These are phyloP conservation scores for Diaporthe velutina DNA, from an alignment of 2,329 filamentous ascomycete species.

Conservation along the genomic window DNA sequence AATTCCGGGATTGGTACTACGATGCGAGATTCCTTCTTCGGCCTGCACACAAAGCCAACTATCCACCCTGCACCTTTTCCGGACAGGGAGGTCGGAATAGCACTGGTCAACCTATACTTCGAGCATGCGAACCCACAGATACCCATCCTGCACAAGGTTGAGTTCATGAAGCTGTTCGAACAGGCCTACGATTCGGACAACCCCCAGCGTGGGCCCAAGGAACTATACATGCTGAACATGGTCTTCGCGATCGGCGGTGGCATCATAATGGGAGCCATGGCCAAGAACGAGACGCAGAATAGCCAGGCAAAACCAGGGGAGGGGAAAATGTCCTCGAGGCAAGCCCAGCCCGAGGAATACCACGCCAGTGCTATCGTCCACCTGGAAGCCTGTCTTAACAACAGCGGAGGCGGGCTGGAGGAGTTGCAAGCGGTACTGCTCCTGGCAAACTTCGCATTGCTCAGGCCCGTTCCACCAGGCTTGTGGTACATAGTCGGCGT, in stretches of 20 bases:
- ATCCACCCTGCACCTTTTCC: constrained; percentile 91
- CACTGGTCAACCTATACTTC: constrained; percentile 88
- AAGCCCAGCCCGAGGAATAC: constrained; percentile 91
- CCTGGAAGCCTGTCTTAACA: constrained; percentile 86
- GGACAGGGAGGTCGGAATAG: constrained; percentile 77
- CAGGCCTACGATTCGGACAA: constrained; percentile 80
- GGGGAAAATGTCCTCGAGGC: constrained; percentile 52
- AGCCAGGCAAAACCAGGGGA: constrained; percentile 41
- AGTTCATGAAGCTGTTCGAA: constrained; percentile 92
- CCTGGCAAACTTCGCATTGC: constrained; percentile 89
- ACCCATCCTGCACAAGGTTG: constrained; percentile 87
- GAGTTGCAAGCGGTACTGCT: constrained; percentile 94
- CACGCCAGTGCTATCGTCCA: constrained; percentile 95
- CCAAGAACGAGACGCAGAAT: constrained; percentile 38
- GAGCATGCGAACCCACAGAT: constrained; percentile 97
- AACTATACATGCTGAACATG: constrained; percentile 96
- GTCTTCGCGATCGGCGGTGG: constrained; percentile 96
- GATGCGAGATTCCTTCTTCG: constrained; percentile 97
- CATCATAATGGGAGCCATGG: constrained; percentile 79
- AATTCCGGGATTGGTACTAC: constrained; percentile 74
- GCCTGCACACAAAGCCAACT: constrained; percentile 90
- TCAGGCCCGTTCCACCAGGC: constrained; percentile 91
- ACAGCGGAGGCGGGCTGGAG: constrained; percentile 89
- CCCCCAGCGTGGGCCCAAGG: constrained; percentile 77
- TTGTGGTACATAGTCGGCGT: constrained; percentile 98